Base-by-base conservation (phyloP, 202 grass and related monocot species). In the Schoenoplectus tabernaemontani region DNA sequence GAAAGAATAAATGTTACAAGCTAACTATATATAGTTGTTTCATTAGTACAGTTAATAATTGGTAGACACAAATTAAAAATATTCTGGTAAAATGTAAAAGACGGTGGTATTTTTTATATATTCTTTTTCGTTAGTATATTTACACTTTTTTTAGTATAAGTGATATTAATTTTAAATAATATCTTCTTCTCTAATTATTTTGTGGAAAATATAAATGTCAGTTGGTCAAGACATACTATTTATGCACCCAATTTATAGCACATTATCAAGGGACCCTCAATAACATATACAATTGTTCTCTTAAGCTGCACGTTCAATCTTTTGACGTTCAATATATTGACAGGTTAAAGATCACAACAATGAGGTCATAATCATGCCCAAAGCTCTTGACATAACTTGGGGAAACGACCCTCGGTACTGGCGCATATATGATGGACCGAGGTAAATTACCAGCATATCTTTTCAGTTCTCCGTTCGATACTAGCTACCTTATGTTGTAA, bases 361-460 rank as follows among this genome's bases (percentile, higher is more conserved):
- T 16, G 28, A 51, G 26, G 17, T 75, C 26, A 37, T 20, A 75
- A 20, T 75, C 24, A 36, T 54, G 8, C 70, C 70, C 54, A 48
- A 11, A 56, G 70, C 70, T 75, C 70, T 75, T 20, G 47, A 56
- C 8, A 56, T 75, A 28, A 75, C 16, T 54, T 75, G 70, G 70
- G 70, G 70, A 56, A 75, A 75, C 1, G 70, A 54, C 26, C 3
- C 70, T 1, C 70, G 46, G 4, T 75, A 75, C 70, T 75, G 70
- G 70, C 70, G 30, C 47, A 34, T 75, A 37, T 3, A 20, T 13
- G 26, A 74, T 2, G 20, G 1, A 65, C 0, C 32, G 7, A 2
- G 70, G 70, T 75, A 75, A 71, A 19, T 36, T 32, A 53, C 22
- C 42, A 71, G 23, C 47, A 30, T 53, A 28, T 28, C 28, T 28